A percentile compares a stretch with the other conserved stretches of the same genome.
These are phyloP conservation scores for Aspergillus amoenus DNA, from an alignment of 2,329 filamentous ascomycete species.

Conservation along the genomic window DNA sequence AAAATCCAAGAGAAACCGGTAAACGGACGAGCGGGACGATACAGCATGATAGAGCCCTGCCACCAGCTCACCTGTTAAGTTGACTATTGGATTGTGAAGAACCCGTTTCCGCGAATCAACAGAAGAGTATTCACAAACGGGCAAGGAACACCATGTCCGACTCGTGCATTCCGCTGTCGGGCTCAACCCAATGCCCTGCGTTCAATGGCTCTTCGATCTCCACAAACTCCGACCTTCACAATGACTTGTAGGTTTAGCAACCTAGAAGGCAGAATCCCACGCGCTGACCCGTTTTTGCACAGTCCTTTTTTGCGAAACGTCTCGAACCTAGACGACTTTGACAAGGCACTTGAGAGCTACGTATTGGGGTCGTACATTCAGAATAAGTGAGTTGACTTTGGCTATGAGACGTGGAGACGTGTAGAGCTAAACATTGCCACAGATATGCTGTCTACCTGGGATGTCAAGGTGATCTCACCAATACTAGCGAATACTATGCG, in stretches of 20 bases:
- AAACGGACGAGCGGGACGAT: not conserved
- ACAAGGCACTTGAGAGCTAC: conserved; percentile 69
- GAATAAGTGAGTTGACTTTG: conserved; percentile 62
- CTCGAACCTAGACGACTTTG: conserved; percentile 73
- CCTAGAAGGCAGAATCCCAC: conserved; percentile 25
- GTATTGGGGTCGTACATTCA: conserved; percentile 73
- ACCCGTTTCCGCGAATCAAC: not conserved
- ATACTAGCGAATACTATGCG: conserved; percentile 81
- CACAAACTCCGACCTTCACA: conserved; percentile 57
- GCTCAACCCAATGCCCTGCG: conserved; percentile 69
- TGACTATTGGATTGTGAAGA: conserved; percentile 1
- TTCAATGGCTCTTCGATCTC: conserved; percentile 73
- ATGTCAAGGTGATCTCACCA: conserved; percentile 72
- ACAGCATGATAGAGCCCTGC: conserved; percentile 13
- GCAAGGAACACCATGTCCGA: conserved; percentile 34
- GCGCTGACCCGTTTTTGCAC: conserved; percentile 25
- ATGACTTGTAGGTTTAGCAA: conserved; percentile 60
- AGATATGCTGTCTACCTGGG: conserved; percentile 83
- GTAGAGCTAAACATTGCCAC: conserved; percentile 12
- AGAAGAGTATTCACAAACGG: not conserved
- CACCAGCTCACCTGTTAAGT: conserved; percentile 2
- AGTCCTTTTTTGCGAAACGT: conserved; percentile 87
- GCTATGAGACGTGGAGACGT: not conserved
- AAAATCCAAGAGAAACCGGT: not conserved
- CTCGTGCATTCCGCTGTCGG: conserved; percentile 66